These are phyloP conservation scores for Plenodomus lindquistii DNA, from an alignment of 2,329 filamentous ascomycete species.

Conservation along the genomic window DNA sequence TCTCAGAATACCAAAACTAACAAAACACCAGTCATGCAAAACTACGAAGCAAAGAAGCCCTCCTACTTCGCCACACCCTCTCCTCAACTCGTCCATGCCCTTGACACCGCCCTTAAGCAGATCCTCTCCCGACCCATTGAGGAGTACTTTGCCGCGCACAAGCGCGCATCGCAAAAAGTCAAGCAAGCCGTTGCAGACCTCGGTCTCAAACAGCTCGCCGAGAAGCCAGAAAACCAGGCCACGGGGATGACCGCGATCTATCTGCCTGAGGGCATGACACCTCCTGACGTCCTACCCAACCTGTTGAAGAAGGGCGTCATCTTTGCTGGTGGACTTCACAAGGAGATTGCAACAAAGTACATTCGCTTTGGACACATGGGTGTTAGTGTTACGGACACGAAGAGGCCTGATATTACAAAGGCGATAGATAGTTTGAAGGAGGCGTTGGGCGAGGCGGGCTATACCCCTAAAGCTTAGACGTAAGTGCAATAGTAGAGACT, in stretches of 20 bases:
- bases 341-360: slow-evolving; percentile 91
- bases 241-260: slow-evolving; percentile 99
- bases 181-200: slow-evolving; percentile 81
- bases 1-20: slow-evolving; percentile 16
- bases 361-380: slow-evolving; percentile 98
- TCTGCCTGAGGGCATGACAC: slow-evolving; percentile 80
- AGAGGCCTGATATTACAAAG: slow-evolving; percentile 79
- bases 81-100: slow-evolving; percentile 88
- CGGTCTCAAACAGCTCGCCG: slow-evolving; percentile 84
- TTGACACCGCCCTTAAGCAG: slow-evolving; percentile 86
- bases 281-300: slow-evolving; percentile 81
- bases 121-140: slow-evolving; percentile 80
- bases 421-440: slow-evolving; percentile 78
- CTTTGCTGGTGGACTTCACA: slow-evolving; percentile 94
- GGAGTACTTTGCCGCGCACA: slow-evolving; percentile 82
- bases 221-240: slow-evolving; percentile 86
- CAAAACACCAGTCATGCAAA: slow-evolving; percentile 77
- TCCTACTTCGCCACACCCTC: slow-evolving; percentile 98
- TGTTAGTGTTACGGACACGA: slow-evolving; percentile 82
- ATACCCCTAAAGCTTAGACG: slow-evolving; percentile 49
- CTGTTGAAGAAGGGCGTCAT: slow-evolving; percentile 85
- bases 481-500: too few species aligned
- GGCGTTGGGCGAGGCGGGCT: slow-evolving; percentile 73
- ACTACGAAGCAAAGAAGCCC: slow-evolving; percentile 96
- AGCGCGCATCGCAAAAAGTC: slow-evolving; percentile 76